phyloP scores from a whole-genome alignment of 352 stramenopile species.

The Pythium pyrilobum region DNA sequence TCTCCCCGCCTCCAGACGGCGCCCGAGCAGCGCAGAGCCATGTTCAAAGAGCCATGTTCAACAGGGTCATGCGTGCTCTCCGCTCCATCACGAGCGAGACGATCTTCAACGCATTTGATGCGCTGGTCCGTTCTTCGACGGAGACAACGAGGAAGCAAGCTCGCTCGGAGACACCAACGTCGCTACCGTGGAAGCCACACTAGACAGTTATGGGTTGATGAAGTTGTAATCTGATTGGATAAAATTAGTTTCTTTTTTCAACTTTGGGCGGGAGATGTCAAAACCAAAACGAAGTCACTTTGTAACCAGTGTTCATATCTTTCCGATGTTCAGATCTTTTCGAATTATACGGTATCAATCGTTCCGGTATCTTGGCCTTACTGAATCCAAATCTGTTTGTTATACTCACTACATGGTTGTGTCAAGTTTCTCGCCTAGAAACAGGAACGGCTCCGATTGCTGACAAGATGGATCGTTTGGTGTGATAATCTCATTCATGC shows the following conservation, averaged over 20 bases:
- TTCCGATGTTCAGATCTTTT: slow-evolving; percentile 5
- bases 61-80: background rate
- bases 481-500: too few species aligned
- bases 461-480: too few species aligned
- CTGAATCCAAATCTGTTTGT: too few species aligned
- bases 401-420: too few species aligned
- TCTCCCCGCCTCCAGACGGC: background rate
- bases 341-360: slow-evolving; percentile 2
- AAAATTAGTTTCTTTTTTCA: background rate
- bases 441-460: too few species aligned
- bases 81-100: background rate
- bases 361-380: too few species aligned
- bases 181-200: background rate
- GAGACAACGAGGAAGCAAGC: background rate
- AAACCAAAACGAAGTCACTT: background rate
- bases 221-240: slow-evolving; percentile 2
- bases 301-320: slow-evolving; percentile 7
- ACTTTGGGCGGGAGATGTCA: slow-evolving; percentile 1
- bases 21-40: background rate
- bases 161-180: background rate
- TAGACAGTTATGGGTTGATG: background rate
- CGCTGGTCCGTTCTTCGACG: background rate
- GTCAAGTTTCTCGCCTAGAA: too few species aligned
- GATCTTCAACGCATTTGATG: background rate
- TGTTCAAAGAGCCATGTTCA: background rate